These are phyloP conservation scores for Candida oleophila DNA, from an alignment of 805 yeast genomes.

Conservation along the genomic window DNA sequence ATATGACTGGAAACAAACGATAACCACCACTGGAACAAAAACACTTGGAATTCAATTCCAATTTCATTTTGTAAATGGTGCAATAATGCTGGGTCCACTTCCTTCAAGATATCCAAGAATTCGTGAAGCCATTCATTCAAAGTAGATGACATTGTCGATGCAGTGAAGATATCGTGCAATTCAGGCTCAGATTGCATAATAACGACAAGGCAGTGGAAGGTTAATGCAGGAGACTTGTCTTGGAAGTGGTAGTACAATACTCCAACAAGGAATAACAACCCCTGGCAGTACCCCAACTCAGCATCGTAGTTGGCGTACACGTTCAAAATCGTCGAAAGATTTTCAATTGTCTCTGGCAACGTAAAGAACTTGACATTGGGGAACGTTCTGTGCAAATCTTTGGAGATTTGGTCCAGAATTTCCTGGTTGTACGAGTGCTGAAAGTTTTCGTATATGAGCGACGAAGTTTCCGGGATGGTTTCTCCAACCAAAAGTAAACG, in stretches of 20 bases:
- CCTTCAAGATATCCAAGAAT: conserved; percentile 44
- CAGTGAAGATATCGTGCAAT: conserved; percentile 48
- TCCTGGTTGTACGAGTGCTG: conserved; percentile 42
- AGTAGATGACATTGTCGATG: conserved; percentile 53
- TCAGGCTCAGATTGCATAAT: conserved; percentile 58
- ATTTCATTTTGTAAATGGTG: conserved; percentile 37
- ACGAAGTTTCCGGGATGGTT: conserved; percentile 33
- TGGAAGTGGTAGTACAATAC: conserved; percentile 46
- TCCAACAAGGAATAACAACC: conserved; percentile 61
- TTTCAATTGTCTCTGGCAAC: conserved; percentile 39
- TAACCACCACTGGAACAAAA: conserved; percentile 66
- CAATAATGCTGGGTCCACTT: conserved; percentile 39
- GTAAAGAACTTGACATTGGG: conserved; percentile 52
- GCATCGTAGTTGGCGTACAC: conserved; percentile 64
- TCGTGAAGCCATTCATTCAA: conserved; percentile 52
- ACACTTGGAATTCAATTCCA: conserved; percentile 44
- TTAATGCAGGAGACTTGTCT: conserved; percentile 29
- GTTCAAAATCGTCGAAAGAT: conserved; percentile 54
- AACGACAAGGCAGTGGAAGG: conserved; percentile 52
- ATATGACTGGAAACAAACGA: conserved; percentile 59
- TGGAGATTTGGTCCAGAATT: conserved; percentile 45
- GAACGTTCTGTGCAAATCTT: conserved; percentile 61
- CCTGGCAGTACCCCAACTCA: conserved; percentile 70
- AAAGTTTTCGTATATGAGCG: conserved; percentile 34
- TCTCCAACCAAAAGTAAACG: conserved; percentile 30